Conservation (phyloP, 495 filamentous ascomycete species). For the Oleoguttula mirabilis region DNA sequence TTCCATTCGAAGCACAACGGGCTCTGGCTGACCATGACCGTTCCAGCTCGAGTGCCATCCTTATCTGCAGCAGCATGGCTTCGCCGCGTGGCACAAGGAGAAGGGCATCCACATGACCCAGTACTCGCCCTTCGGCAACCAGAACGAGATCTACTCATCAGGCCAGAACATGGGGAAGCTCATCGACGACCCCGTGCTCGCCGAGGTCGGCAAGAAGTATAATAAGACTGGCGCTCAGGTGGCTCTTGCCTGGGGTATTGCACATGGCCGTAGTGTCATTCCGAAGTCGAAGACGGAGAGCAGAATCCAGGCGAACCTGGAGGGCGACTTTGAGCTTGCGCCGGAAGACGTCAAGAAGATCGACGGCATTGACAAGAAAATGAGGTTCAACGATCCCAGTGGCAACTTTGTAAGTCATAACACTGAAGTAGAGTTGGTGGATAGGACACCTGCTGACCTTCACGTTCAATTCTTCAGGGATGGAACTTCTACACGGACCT, state of each 20-base stretch:
- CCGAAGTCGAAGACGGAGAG: constrained; percentile 46
- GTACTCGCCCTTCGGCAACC: constrained; percentile 62
- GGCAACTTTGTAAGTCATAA: constrained; percentile 39
- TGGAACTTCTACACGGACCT: constrained; percentile 46
- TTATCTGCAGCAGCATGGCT: constrained; percentile 41
- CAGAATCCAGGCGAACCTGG: constrained; percentile 45
- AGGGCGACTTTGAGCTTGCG: constrained; percentile 47
- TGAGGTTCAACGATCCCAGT: constrained; percentile 49
- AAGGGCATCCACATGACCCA: constrained; percentile 51
- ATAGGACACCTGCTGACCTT: too few relatives aligned
- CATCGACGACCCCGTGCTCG: constrained; percentile 49
- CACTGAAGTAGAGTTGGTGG: too few relatives aligned
- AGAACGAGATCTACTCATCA: constrained; percentile 48
- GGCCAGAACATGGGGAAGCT: constrained; percentile 40
- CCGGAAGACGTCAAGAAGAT: constrained; percentile 44
- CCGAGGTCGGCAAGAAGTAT: constrained; percentile 50
- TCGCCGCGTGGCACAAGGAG: constrained; percentile 42
- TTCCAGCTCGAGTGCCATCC: constrained; percentile 7
- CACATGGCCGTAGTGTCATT: constrained; percentile 50
- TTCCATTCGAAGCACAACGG: too few relatives aligned
- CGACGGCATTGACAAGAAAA: constrained; percentile 41
- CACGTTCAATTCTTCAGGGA: too few relatives aligned
- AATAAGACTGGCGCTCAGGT: constrained; percentile 50
- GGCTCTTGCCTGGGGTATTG: constrained; percentile 55
- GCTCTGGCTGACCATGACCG: too few relatives aligned